phyloP scores from a whole-genome alignment of 441 rosid genomes.

The Daphne laureola region DNA sequence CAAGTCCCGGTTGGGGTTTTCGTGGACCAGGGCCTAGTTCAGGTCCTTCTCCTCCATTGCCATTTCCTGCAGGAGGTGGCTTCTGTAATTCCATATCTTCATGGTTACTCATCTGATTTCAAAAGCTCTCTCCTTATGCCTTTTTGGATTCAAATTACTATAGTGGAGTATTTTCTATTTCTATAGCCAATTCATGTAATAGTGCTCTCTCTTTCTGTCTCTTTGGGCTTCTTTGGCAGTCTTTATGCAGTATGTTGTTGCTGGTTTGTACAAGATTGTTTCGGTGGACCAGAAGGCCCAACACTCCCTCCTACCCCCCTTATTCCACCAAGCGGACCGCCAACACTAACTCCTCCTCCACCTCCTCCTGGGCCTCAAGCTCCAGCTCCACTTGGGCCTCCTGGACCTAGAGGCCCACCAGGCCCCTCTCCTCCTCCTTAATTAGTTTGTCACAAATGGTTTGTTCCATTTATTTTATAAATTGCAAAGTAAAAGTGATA shows the following conservation, averaged over 20 bases:
- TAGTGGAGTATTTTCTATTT: not conserved
- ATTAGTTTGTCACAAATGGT: no score
- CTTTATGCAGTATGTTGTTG: slow-evolving; percentile 23
- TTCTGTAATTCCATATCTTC: slow-evolving; percentile 18
- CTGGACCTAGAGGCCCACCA: slow-evolving; percentile 10
- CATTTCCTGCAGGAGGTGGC: slow-evolving; percentile 10
- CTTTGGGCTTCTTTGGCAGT: slow-evolving; percentile 13
- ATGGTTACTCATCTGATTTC: slow-evolving; percentile 9
- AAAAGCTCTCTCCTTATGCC: not conserved
- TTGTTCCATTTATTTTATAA: no score
- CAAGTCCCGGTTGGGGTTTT: slow-evolving; percentile 1
- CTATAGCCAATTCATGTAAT: not conserved
- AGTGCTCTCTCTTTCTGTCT: not conserved
- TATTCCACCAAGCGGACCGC: slow-evolving; percentile 2
- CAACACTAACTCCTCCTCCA: slow-evolving; percentile 2
- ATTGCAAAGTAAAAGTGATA: no score
- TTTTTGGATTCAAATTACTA: not conserved
- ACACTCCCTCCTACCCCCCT: slow-evolving; percentile 7
- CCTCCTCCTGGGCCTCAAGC: not conserved
- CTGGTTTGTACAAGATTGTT: slow-evolving; percentile 28
- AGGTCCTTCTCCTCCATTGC: slow-evolving; percentile 7
- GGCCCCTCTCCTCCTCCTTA: no score
- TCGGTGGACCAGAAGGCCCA: slow-evolving; percentile 14
- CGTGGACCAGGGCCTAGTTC: slow-evolving; percentile 9
- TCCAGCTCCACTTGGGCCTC: slow-evolving; percentile 8